A percentile compares a stretch with the other conserved stretches of the same genome.
Conservation (phyloP, 805 yeast genomes). For the Metschnikowia shivogae region DNA sequence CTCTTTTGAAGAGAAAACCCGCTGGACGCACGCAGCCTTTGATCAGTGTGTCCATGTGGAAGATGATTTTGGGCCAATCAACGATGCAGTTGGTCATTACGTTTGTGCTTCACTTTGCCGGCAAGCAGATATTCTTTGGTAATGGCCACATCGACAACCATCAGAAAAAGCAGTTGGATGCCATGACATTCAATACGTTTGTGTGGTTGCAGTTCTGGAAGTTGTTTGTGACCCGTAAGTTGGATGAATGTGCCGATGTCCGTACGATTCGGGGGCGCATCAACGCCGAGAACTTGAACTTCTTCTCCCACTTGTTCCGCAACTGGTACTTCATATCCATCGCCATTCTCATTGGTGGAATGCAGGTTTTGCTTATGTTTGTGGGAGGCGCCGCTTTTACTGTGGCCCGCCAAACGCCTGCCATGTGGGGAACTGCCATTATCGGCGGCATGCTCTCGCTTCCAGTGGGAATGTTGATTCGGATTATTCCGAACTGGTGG, state of each 20-base stretch:
- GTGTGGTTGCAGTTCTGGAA: constrained; percentile 98
- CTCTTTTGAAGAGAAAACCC: constrained; percentile 75
- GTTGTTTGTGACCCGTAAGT: constrained; percentile 81
- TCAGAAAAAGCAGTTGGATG: constrained; percentile 58
- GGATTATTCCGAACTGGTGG: constrained; percentile 82
- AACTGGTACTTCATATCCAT: constrained; percentile 80
- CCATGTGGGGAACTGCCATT: constrained; percentile 87
- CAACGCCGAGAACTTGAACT: constrained; percentile 64
- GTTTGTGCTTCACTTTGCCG: constrained; percentile 76
- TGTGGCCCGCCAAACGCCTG: constrained; percentile 70
- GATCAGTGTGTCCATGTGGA: constrained; percentile 94
- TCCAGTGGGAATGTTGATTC: constrained; percentile 72
- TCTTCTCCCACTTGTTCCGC: constrained; percentile 75
- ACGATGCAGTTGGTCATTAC: constrained; percentile 74
- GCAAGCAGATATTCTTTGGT: constrained; percentile 54
- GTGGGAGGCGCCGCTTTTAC: constrained; percentile 97
- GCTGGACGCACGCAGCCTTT: constrained; percentile 75
- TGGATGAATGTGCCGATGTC: constrained; percentile 81
- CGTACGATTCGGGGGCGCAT: constrained; percentile 54
- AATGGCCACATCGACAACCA: constrained; percentile 31
- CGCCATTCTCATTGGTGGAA: constrained; percentile 69
- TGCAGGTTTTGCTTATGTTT: constrained; percentile 88
- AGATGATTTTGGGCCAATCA: constrained; percentile 92
- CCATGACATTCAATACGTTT: constrained; percentile 91
- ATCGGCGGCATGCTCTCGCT: constrained; percentile 75